phyloP scores from a whole-genome alignment of 2,329 filamentous ascomycete species.

The Coniella vitis region DNA sequence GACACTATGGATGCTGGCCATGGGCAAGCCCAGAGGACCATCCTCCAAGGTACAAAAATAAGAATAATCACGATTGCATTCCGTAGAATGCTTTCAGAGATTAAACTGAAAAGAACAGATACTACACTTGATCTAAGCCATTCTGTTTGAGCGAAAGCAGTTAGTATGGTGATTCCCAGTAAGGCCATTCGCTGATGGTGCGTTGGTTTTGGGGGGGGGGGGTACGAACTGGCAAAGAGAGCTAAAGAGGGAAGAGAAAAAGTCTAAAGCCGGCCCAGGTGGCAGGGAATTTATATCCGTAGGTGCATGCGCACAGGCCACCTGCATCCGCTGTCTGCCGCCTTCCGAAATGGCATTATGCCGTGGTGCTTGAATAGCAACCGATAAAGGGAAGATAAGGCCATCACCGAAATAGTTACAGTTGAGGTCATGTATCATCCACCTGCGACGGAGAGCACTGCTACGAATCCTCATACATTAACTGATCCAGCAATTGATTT shows the following conservation, averaged over 20 bases:
- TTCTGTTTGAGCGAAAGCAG: constrained; percentile 3
- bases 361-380: not conserved
- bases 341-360: not conserved
- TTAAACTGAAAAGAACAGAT: constrained; percentile 82
- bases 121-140: constrained; percentile 67
- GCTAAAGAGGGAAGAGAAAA: constrained; percentile 42
- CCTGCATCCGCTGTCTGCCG: not conserved
- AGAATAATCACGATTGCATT: constrained; percentile 62
- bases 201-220: not conserved
- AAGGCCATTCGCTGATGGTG: too few species aligned
- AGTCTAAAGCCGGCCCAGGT: constrained; percentile 10
- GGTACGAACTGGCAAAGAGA: constrained; percentile 29
- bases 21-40: constrained; percentile 63
- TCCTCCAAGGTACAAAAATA: constrained; percentile 54
- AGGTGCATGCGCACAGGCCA: not conserved
- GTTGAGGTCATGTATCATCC: too few species aligned
- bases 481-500: too few species aligned
- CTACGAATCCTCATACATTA: too few species aligned
- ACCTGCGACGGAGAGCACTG: too few species aligned
- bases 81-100: constrained; percentile 65
- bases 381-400: too few species aligned
- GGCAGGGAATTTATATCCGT: not conserved
- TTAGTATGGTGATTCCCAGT: too few species aligned
- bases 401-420: too few species aligned
- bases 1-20: constrained; percentile 56